Evolutionary conservation across 2,329 filamentous ascomycete genomes (phyloP), one percentile per base, ranked within the genome.

Genomic region (Hymenoscyphus fraxineus): DNA sequence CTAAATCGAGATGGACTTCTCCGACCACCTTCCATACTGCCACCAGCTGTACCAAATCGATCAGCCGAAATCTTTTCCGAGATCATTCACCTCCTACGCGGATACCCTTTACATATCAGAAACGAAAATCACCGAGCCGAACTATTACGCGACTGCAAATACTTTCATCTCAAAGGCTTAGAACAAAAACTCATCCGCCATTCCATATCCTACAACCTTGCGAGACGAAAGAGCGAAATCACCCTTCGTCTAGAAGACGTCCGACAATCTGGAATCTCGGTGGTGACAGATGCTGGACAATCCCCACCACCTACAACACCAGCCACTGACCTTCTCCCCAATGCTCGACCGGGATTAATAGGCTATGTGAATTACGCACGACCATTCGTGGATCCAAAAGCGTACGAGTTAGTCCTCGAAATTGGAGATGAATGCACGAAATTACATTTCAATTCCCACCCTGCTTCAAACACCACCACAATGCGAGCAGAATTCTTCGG

Each of bases 101-200:
- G 94, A 3, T 97, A 97, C 75, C 88, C 91, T 0, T 77, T 97
- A 1, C 82, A 88, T 27, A 91, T 97, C 65, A 84, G 87, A 61
- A 84, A 88, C 75, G 90, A 93, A 68, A 81, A 83, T 2, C 94
- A 98, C 73, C 88, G 94, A 19, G 82, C 85, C 27, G 86, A 90
- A 64, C 82, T 98, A 3, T 80, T 98, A 1, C 84, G 91, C 51
- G 94, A 98, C 76, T 95, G 92, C 67, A 88, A 91, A 61, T 98
- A 97, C 76, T 97, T 94, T 76, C 92, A 97, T 75, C 88, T 98
- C 71, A 94, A 93, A 74, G 93, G 92, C 0, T 79, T 97, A 0
- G 94, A 98, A 78, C 94, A 98, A 77, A 88, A 87, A 68, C 81
- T 98, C 12, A 89, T 97, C 55, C 86, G 90, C 0, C 90, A 93